Conservation (phyloP, 257 asterid genomes). For the Ilex aquifolium region DNA sequence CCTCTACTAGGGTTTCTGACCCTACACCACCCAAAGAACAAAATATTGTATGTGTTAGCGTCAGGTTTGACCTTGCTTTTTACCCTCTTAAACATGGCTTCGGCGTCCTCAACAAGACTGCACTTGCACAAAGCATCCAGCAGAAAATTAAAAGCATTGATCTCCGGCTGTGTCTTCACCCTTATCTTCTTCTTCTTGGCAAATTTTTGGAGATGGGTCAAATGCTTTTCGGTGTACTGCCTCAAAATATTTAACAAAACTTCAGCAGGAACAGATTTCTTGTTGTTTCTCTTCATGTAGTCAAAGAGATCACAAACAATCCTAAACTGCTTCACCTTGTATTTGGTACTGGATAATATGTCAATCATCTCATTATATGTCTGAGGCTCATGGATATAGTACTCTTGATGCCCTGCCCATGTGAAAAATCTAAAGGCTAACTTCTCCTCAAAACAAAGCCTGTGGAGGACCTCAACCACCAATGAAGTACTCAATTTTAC, state of each 20-base stretch:
- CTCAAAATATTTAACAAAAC: conserved; percentile 57
- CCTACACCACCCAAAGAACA: conserved; percentile 93
- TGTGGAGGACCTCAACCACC: conserved; percentile 59
- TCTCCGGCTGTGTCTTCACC: conserved; percentile 89
- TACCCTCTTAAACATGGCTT: conserved; percentile 55
- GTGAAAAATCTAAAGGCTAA: conserved; percentile 79
- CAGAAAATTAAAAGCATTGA: conserved; percentile 66
- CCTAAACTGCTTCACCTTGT: conserved; percentile 83
- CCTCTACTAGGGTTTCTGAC: conserved; percentile 70
- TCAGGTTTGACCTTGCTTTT: conserved; percentile 58
- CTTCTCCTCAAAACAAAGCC: conserved; percentile 72
- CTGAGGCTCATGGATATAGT: conserved; percentile 67
- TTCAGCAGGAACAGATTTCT: conserved; percentile 59
- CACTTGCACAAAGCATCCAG: conserved; percentile 92
- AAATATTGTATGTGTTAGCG: conserved; percentile 68
- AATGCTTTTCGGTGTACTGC: conserved; percentile 67
- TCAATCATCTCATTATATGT: conserved; percentile 76
- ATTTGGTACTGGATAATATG: conserved; percentile 74
- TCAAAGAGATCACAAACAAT: conserved; percentile 81
- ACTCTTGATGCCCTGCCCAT: conserved; percentile 70
- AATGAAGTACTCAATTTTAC: conserved; percentile 57
- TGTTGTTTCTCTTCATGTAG: conserved; percentile 67
- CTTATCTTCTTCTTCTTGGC: conserved; percentile 80
- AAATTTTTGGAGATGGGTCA: conserved; percentile 80
- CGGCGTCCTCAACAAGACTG: conserved; percentile 80